These are phyloP conservation scores for Fusarium pseudograminearum DNA, from an alignment of 2,329 filamentous ascomycete species.

Conservation along the genomic window DNA sequence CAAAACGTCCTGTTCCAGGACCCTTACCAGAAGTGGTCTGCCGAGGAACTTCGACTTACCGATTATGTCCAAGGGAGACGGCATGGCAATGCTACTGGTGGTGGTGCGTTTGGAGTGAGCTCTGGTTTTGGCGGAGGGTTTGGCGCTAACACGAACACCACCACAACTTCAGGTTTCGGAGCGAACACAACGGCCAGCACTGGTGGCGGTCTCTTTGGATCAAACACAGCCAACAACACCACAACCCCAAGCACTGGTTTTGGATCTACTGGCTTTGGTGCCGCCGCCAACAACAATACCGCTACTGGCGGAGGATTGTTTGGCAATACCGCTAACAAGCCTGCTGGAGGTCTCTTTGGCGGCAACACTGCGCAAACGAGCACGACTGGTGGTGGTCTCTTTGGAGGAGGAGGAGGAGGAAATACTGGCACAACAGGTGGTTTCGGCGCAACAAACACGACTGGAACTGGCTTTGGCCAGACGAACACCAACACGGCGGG, in stretches of 20 bases:
- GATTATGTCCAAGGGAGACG: slow-evolving; percentile 91
- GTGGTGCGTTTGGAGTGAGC: slow-evolving; percentile 82
- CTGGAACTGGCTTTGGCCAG: slow-evolving; percentile 55
- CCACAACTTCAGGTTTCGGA: slow-evolving; percentile 61
- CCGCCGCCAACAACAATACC: slow-evolving; percentile 48
- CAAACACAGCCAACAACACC: slow-evolving; percentile 50
- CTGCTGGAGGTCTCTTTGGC: slow-evolving; percentile 56
- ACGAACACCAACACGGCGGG: slow-evolving; percentile 45
- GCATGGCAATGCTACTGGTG: slow-evolving; percentile 84
- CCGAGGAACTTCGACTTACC: slow-evolving; percentile 83
- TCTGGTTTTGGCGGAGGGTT: slow-evolving; percentile 67
- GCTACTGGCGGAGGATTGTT: slow-evolving; percentile 48
- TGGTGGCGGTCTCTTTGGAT: slow-evolving; percentile 55
- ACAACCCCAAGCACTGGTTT: slow-evolving; percentile 37
- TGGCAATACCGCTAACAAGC: slow-evolving; percentile 47
- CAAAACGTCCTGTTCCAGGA: slow-evolving; percentile 85
- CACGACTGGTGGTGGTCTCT: slow-evolving; percentile 46
- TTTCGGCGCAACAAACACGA: slow-evolving; percentile 39
- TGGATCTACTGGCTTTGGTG: slow-evolving; percentile 58
- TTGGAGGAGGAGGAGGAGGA: slow-evolving; percentile 43
- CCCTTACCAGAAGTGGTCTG: slow-evolving; percentile 88
- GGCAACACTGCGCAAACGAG: slow-evolving; percentile 41
- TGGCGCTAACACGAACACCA: slow-evolving; percentile 51
- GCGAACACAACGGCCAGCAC: slow-evolving; percentile 51
- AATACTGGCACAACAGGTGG: slow-evolving; percentile 36